Conservation (phyloP, 306 rosid species). For the Macrotyloma uniflorum region DNA sequence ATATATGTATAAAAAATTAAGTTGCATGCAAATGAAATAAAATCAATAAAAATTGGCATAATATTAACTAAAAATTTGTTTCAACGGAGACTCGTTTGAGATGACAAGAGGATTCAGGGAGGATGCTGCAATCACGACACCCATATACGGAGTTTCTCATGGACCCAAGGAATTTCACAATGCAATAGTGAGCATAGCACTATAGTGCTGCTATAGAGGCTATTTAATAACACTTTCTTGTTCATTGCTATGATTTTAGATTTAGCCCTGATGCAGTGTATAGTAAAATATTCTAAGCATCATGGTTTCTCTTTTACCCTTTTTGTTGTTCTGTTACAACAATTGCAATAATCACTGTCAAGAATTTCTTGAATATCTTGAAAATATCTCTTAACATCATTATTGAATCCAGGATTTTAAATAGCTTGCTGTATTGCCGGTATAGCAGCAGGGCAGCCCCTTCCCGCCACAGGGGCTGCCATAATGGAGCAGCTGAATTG, state of each 20-base stretch:
- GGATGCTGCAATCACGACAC: not conserved
- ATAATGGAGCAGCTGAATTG: not conserved
- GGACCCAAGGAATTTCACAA: not conserved
- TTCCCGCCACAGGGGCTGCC: not conserved
- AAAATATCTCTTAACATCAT: not conserved
- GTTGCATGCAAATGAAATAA: not conserved
- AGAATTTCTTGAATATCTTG: not conserved
- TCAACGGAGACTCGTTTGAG: not conserved
- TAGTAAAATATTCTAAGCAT: not conserved
- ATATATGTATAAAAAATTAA: no score
- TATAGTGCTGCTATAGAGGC: not conserved
- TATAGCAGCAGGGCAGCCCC: not conserved
- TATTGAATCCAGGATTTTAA: not conserved
- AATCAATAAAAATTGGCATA: not conserved
- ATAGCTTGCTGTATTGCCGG: not conserved
- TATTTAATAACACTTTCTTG: not conserved
- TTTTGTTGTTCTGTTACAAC: not conserved
- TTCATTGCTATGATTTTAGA: not conserved
- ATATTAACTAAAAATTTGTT: not conserved
- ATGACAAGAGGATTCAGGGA: not conserved
- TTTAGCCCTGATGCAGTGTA: not conserved
- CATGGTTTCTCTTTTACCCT: not conserved
- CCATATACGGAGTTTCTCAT: not conserved
- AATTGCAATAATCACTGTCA: not conserved
- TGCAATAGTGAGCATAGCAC: not conserved